Evolutionary conservation across 257 asterid genomes (phyloP).

Genomic region (Nemophila menziesii): DNA sequence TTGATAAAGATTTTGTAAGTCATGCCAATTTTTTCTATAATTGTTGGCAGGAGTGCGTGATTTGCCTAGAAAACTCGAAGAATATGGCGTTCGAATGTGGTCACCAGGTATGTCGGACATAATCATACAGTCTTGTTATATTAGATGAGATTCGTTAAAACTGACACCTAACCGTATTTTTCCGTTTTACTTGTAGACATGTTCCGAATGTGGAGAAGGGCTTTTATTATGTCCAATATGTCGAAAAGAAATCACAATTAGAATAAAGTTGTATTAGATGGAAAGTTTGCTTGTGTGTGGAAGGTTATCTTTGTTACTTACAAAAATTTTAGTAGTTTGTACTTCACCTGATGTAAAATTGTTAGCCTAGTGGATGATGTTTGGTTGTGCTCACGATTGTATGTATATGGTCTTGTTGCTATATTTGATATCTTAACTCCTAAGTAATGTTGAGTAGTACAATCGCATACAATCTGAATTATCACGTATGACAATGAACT

Average conservation of each 20-base stretch:
- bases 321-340: background rate
- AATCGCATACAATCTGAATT: too few species aligned
- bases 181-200: slow-evolving; percentile 34
- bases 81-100: slow-evolving; percentile 99
- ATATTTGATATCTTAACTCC: too few species aligned
- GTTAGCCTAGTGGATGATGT: too few species aligned
- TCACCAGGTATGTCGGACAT: slow-evolving; percentile 55
- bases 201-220: slow-evolving; percentile 57
- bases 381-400: too few species aligned
- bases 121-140: background rate
- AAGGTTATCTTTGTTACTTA: background rate
- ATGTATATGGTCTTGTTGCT: too few species aligned
- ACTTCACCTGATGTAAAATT: background rate
- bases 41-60: slow-evolving; percentile 59
- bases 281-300: background rate
- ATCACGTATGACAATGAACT: too few species aligned
- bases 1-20: too few species aligned
- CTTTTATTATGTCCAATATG: slow-evolving; percentile 72
- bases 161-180: background rate
- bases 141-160: background rate
- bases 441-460: too few species aligned
- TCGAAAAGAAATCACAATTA: slow-evolving; percentile 30
- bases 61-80: slow-evolving; percentile 71
- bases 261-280: slow-evolving; percentile 2
- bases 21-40: slow-evolving; percentile 4